Base-by-base conservation (phyloP, 306 rosid genomes). In the Canavalia gladiata region DNA sequence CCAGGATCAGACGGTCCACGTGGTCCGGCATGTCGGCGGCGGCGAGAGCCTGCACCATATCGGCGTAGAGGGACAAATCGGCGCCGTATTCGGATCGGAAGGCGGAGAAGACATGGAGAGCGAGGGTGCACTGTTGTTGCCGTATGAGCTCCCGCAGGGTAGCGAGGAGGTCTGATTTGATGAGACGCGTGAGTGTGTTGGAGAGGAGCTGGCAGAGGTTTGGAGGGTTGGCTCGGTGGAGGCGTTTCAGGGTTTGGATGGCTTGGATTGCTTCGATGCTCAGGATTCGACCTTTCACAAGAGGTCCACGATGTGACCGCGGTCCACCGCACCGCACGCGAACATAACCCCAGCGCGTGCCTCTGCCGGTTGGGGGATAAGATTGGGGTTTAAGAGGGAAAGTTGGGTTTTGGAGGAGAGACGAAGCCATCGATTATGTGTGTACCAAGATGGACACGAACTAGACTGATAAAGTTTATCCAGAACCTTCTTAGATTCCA, bases 201-300 rank as follows among this genome's bases (percentile, higher is more conserved):
- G 91, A 88, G 55, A 81, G 76, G 13, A 69, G 73, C 13, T 68
- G 10, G n/a, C 82, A 3, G 35, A 82, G 69, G 76, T 85, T 68
- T 1, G 83, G 35, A 0, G 91, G 89, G 69, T 88, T 81, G 76
- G 92, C 87, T 86, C 87, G 85, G 41, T 88, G 82, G n/a, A 89
- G 69, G 18, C 98, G 94, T 76, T 95, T 95, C 4, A 93, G 88
- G 80, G 97, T 33, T 90, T 95, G 99, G 13, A 91, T 87, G 47
- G 97, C 97, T 86, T 91, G 97, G 90, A 95, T 95, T 60, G 99
- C 99, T 84, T 95, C 99, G 79, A 87, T 95, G 91, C 97, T 93
- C 33, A 95, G 90, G 76, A 82, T 76, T 18, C 99, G 91, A 34
- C 94, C 99, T 84, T 88, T 93, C 13, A 95, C 67, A 18, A 95